These are phyloP conservation scores for Teratosphaeriaceae sp. DNA, from an alignment of 2,329 filamentous ascomycete species.

Conservation along the genomic window DNA sequence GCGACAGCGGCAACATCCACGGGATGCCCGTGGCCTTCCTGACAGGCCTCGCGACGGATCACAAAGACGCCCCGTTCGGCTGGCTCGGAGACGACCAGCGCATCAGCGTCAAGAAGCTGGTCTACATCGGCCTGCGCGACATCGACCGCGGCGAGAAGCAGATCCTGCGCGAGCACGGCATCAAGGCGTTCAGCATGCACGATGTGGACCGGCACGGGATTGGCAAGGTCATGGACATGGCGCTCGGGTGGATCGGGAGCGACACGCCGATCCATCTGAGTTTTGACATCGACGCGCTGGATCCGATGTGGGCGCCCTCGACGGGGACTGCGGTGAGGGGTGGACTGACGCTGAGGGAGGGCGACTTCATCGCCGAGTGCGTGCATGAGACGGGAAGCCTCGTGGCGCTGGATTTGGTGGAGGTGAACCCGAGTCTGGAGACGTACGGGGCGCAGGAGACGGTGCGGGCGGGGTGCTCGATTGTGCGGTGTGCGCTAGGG, in stretches of 20 bases:
- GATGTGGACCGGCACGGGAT: slow-evolving; percentile 95
- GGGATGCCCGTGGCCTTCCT: slow-evolving; percentile 96
- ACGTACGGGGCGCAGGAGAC: slow-evolving; percentile 69
- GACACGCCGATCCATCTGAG: slow-evolving; percentile 96
- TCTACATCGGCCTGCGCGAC: slow-evolving; percentile 93
- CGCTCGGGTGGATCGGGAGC: slow-evolving; percentile 86
- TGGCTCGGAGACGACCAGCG: slow-evolving; percentile 73
- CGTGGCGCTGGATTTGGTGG: slow-evolving; percentile 52
- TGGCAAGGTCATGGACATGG: slow-evolving; percentile 95
- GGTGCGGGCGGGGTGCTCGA: slow-evolving; percentile 79
- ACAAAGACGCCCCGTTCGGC: slow-evolving; percentile 69
- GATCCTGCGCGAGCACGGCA: slow-evolving; percentile 78
- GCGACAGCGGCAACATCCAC: slow-evolving; percentile 87
- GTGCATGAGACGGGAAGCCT: slow-evolving; percentile 51
- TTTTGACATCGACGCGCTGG: slow-evolving; percentile 93
- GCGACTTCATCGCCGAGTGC: slow-evolving; percentile 86
- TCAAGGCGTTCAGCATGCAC: slow-evolving; percentile 98
- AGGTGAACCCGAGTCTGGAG: slow-evolving; percentile 46
- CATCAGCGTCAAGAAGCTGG: slow-evolving; percentile 72
- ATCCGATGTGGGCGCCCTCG: slow-evolving; percentile 92
- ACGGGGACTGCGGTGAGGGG: slow-evolving; percentile 93
- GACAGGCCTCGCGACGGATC: slow-evolving; percentile 67
- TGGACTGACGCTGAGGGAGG: slow-evolving; percentile 86
- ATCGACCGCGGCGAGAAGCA: slow-evolving; percentile 92
- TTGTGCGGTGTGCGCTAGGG: slow-evolving; percentile 85